Percentiles rank a stretch among this genome's conserved stretches.
Conservation (phyloP, 2,329 filamentous ascomycete genomes). For the Penicillium griseofulvum region DNA sequence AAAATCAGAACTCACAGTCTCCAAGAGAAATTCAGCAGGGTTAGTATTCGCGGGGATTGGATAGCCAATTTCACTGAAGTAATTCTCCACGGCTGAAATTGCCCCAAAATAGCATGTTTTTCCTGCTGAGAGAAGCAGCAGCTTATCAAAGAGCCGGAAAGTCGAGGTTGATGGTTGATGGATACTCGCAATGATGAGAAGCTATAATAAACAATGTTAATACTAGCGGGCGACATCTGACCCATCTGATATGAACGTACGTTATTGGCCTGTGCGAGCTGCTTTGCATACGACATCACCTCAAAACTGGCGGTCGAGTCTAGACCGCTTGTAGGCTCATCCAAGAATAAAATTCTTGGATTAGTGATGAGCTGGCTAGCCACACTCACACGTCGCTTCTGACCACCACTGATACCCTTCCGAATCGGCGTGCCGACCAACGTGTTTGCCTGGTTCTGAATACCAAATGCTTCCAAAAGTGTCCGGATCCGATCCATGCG, state of each 20-base stretch:
- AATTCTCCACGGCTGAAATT: conserved; percentile 55
- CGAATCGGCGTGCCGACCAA: conserved; percentile 78
- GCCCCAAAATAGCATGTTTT: conserved; percentile 71
- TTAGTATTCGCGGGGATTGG: conserved; percentile 69
- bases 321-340: conserved; percentile 80
- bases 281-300: conserved; percentile 70
- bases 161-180: conserved; percentile 81
- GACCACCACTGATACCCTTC: conserved; percentile 80
- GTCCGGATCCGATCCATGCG: conserved; percentile 62
- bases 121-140: conserved; percentile 70
- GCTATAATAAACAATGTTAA: conserved; percentile 40
- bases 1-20: conserved; percentile 77
- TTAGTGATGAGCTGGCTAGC: conserved; percentile 78
- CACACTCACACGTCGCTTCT: conserved; percentile 77
- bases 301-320: conserved; percentile 76
- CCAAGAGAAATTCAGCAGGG: conserved; percentile 75
- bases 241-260: conserved; percentile 39
- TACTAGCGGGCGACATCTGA: too few species aligned
- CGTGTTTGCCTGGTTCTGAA: conserved; percentile 65
- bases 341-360: conserved; percentile 76
- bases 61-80: conserved; percentile 62
- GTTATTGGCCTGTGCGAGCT: conserved; percentile 64
- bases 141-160: conserved; percentile 76
- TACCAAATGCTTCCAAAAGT: conserved; percentile 70
- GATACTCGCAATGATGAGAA: conserved; percentile 78